Percentiles rank a stretch among this genome's conserved stretches.
phyloP scores from a whole-genome alignment of 1,139 yeast genomes.

The Kodamaea derodonti region DNA sequence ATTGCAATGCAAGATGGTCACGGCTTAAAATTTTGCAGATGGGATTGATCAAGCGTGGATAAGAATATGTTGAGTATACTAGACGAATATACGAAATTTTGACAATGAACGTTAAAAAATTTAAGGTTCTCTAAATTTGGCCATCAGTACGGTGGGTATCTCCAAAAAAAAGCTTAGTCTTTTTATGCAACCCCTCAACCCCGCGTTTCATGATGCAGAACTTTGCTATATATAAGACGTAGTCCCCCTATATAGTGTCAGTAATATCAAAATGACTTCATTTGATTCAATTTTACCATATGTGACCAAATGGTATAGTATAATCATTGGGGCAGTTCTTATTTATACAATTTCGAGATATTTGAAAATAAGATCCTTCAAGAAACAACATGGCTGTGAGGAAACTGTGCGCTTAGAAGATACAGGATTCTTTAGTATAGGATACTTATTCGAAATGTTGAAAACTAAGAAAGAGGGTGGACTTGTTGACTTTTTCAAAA shows the following conservation, averaged over 20 bases:
- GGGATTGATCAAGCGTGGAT: no score
- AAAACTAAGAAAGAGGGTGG: slow-evolving; percentile 11
- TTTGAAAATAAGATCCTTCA: slow-evolving; percentile 11
- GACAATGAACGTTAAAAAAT: no score
- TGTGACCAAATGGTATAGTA: slow-evolving; percentile 15
- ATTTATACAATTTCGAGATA: slow-evolving; percentile 10
- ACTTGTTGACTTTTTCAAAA: slow-evolving; percentile 10
- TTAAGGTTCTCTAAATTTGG: no score
- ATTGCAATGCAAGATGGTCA: no score
- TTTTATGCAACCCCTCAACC: no score
- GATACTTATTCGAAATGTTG: slow-evolving; percentile 8
- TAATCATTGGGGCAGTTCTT: slow-evolving; percentile 10
- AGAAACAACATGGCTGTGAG: slow-evolving; percentile 19
- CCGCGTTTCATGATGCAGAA: no score
- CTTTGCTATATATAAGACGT: neutral
- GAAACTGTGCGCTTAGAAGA: slow-evolving; percentile 12
- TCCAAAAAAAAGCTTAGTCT: no score
- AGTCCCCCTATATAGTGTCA: neutral
- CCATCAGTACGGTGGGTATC: no score
- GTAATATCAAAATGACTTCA: slow-evolving; percentile 2
- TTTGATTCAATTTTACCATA: slow-evolving; percentile 9
- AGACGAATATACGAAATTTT: no score
- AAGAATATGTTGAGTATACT: no score
- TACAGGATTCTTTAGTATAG: slow-evolving; percentile 8
- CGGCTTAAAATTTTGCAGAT: no score